Base-by-base conservation (phyloP, 805 yeast genomes). In the Candida railenensis region DNA sequence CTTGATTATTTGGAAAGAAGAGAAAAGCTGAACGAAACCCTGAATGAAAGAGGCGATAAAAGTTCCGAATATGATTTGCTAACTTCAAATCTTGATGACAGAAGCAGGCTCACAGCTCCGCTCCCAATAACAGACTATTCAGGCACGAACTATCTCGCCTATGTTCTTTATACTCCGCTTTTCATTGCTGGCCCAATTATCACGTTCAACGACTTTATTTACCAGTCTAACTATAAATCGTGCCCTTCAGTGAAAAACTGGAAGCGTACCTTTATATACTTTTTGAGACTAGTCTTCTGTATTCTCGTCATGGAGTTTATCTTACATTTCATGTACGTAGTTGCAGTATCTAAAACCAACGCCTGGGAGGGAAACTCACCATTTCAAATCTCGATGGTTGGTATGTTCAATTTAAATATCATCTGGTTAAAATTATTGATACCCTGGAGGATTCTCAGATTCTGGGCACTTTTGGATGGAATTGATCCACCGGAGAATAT, bases 401-500 rank as follows among this genome's bases (percentile, higher is more conserved):
- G 97, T 0, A 70, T 89, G 51, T 88, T 92, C 74, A 91, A 89
- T 59, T 74, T 94, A 57, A 91, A 88, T 57, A 81, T 94, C 44
- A 88, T 94, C 46, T 94, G 98, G 98, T 74, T 94, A 53, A 94
- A 94, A 62, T 67, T 94, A 34, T 76, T 94, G 47, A 85, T 94
- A 44, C 99, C 99, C 4, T 94, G 99, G 99, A 77, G 99, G 60
- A 69, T 92, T 42, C 94, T 94, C 69, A 74, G 99, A 51, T 74
- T 92, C 53, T 94, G 99, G 99, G 78, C 94, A 5, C 68, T 94
- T 47, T 54, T 88, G n/a, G 99, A 94, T 64, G 88, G 87, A 0
- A 89, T 92, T 44, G 98, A 94, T 59, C 88, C 98, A 0, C 98
- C 99, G 2, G 99, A 94, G 62, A 94, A 94, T 59, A 94, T 94